Evolutionary conservation across 225 moss, liverwort and hornwort genomes (phyloP).

Genomic region (Pseudisothecium myosuroides): DNA sequence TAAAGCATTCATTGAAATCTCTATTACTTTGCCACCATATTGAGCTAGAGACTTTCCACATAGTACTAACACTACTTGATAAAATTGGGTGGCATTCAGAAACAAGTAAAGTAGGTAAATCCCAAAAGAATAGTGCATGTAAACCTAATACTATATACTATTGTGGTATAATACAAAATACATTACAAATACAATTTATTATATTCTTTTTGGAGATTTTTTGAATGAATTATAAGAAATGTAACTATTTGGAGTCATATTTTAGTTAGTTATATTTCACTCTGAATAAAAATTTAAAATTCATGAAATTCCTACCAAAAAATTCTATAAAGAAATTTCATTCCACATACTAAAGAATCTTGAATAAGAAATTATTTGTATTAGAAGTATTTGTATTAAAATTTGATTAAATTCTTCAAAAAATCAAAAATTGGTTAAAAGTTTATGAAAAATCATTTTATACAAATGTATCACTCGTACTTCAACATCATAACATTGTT

Average conservation of each 20-base stretch:
- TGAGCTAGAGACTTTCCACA: not conserved
- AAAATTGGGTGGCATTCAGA: not conserved
- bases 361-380: not conserved
- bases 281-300: not conserved
- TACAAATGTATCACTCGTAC: not conserved
- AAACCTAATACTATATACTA: not conserved
- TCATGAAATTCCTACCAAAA: not conserved
- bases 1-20: not conserved
- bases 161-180: not conserved
- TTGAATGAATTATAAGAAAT: not conserved
- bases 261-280: not conserved
- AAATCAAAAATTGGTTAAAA: no score
- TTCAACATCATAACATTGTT: no score
- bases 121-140: not conserved
- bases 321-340: not conserved
- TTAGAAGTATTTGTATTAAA: not conserved
- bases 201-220: not conserved
- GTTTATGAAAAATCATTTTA: not conserved
- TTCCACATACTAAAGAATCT: not conserved
- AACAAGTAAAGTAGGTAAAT: accelerated
- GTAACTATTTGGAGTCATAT: not conserved
- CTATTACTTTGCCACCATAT: not conserved
- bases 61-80: not conserved
- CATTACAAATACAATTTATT: no score
- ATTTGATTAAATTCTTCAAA: not conserved